phyloP scores from a whole-genome alignment of 345 rosid species.

The Eucalyptus coolabah region DNA sequence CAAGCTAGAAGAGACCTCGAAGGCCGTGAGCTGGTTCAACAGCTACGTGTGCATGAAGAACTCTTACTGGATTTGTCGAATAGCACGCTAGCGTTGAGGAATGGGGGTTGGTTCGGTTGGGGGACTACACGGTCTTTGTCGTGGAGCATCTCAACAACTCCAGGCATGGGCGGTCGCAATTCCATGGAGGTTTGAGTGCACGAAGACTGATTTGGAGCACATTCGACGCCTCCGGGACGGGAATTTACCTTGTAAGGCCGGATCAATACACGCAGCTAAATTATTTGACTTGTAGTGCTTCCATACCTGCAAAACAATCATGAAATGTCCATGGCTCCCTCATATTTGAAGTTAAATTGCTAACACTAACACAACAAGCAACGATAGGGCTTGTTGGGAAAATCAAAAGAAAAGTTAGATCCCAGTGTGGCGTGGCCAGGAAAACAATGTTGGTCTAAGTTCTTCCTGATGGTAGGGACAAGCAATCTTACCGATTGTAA shows the following conservation, averaged over 20 bases:
- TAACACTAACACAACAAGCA: neutral
- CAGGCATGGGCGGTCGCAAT: constrained; percentile 48
- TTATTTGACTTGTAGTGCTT: constrained; percentile 33
- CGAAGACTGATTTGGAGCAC: constrained; percentile 52
- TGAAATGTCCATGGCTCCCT: neutral
- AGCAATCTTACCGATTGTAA: constrained; percentile 28
- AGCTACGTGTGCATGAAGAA: neutral
- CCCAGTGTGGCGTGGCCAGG: neutral
- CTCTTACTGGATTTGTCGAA: constrained; percentile 4
- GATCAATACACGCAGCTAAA: constrained; percentile 18
- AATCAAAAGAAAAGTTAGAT: neutral
- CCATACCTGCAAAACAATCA: constrained; percentile 37
- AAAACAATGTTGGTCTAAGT: neutral
- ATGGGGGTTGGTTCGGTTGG: constrained; percentile 65
- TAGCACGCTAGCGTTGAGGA: constrained; percentile 53
- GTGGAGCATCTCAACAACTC: constrained; percentile 39
- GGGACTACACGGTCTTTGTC: constrained; percentile 15
- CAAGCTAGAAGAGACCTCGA: neutral
- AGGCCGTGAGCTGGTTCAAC: neutral
- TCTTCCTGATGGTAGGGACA: neutral
- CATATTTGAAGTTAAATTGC: neutral
- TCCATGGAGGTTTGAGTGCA: constrained; percentile 62
- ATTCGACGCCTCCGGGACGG: constrained; percentile 24
- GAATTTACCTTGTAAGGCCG: constrained; percentile 10
- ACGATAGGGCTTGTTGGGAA: neutral